Evolutionary conservation across 225 moss, liverwort and hornwort species (phyloP), one percentile per base, ranked within the genome.

Genomic region (Bryum argenteum): DNA sequence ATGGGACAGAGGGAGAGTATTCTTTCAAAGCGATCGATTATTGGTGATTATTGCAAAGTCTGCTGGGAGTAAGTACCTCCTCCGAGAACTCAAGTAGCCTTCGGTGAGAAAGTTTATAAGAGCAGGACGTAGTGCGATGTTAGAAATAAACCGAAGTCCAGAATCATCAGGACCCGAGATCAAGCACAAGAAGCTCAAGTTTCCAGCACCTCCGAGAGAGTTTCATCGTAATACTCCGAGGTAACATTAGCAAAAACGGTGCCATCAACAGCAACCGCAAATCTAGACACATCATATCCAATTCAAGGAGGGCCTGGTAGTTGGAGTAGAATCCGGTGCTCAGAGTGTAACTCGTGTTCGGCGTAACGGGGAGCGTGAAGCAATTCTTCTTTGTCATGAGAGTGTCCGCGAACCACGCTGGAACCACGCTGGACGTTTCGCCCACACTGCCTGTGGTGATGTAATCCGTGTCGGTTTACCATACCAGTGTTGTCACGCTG

Each of bases 101-200:
- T 11, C 26, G 9, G 62, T n/a, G 53, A 11, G 0, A 1, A 1
- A 1, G 0, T 11, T 54, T 2, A 10, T 52, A 28, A 12, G 1
- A 9, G 70, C 62, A 18, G 62, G 69, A 1, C 68, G 69, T 8
- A 76, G 61, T 13, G 76, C 61, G 24, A 76, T 76, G 54, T 52
- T 54, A 28, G 69, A 76, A 54, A 69, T 76, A 11, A 76, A 69
- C 26, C 2, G 4, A 0, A 69, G 69, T 14, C 2, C 0, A 11
- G 26, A 26, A 26, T 26, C 26, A 26, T 17, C 17, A 50, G 1
- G 54, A n/a, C 19, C 3, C 18, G 0, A 44, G 1, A 76, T 41
- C 51, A 76, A 52, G 61, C 76, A 76, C 42, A 76, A 38, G 63
- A 55, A 76, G 54, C 61, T 76, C 26, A 28, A 3, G 53, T 44